These are phyloP conservation scores for Lentinula detonsa DNA, from an alignment of 768 basidiomycete species.

Conservation along the genomic window DNA sequence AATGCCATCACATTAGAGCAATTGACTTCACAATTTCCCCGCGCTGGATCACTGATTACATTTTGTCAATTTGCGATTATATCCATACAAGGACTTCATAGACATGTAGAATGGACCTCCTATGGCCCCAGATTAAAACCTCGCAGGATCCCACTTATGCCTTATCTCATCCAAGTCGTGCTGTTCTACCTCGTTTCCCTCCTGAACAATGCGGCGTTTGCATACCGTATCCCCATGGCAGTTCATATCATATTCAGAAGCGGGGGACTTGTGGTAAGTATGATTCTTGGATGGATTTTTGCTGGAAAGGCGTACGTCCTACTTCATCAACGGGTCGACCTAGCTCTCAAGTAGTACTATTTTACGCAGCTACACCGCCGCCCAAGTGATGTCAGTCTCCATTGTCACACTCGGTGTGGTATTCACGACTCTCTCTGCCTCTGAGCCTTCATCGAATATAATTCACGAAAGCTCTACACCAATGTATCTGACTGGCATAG, in stretches of 20 bases:
- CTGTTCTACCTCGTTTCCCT: conserved; percentile 76
- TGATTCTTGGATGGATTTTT: conserved; percentile 72
- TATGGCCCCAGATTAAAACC: conserved; percentile 52
- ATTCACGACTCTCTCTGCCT: conserved; percentile 76
- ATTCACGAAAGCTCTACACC: conserved; percentile 15
- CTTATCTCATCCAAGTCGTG: conserved; percentile 75
- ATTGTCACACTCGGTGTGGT: conserved; percentile 76
- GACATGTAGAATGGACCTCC: conserved; percentile 46
- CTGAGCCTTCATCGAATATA: conserved; percentile 24
- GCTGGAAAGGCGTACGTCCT: conserved; percentile 51
- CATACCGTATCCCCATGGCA: conserved; percentile 79
- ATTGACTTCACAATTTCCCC: conserved; percentile 60
- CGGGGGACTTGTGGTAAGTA: conserved; percentile 79
- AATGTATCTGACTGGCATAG: conserved; percentile 66
- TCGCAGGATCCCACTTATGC: conserved; percentile 61
- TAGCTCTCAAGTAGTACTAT: conserved; percentile 5
- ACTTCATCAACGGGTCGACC: background rate
- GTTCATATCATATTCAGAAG: conserved; percentile 94
- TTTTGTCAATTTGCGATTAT: conserved; percentile 82
- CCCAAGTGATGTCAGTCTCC: conserved; percentile 71
- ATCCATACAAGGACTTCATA: conserved; percentile 66
- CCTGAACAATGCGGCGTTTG: conserved; percentile 91
- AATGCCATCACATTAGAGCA: conserved; percentile 78
- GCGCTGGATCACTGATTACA: conserved; percentile 79
- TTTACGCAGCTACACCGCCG: conserved; percentile 47